Base-by-base conservation (phyloP, 805 yeast genomes). In the Clavispora phyllophila region DNA sequence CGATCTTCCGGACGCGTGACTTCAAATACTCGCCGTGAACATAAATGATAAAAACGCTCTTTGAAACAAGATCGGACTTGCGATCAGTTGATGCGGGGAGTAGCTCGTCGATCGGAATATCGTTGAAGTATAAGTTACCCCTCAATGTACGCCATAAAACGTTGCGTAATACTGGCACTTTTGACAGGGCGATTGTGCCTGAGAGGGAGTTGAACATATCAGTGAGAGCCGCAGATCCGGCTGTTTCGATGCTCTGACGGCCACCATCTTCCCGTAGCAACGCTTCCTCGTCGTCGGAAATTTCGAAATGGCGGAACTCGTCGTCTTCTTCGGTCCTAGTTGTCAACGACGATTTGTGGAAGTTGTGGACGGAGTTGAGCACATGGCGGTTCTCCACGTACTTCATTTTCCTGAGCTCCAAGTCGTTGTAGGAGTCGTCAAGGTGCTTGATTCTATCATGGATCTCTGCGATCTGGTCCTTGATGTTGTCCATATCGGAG, bases 141-240 rank as follows among this genome's bases (percentile, higher is more conserved):
- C 73, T 53, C 27, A 67, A 56, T 1, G 72, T 62, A 48, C 75
- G 60, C 74, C 74, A 70, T 34, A 70, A 53, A 26, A 70, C 66
- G 20, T 63, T 65, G 36, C 74, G 53, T 39, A 70, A 57, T 4
- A 68, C 45, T 2, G 65, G 67, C 10, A 70, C 56, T 46, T 68
- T 68, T 4, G 60, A 65, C 22, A 64, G 47, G 4, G 57, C 60
- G 9, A 70, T 60, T 1, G 70, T 54, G 2, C 73, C 75, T 1
- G 66, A 56, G 18, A 70, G 55, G 9, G 68, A 55, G 43, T 62
- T 58, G 53, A 60, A 63, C 3, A 61, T 59, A 2, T 57, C 41
- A 3, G 52, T 57, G 14, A 40, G 46, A 19, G 45, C 49, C 2
- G 61, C 37, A 0, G 57, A 40, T 37, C 58, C 62, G 9, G 45